Percentiles rank a stretch among this genome's conserved stretches.
Evolutionary conservation across 2,329 filamentous ascomycete species (phyloP).

Genomic region (Beauveria varroae): DNA sequence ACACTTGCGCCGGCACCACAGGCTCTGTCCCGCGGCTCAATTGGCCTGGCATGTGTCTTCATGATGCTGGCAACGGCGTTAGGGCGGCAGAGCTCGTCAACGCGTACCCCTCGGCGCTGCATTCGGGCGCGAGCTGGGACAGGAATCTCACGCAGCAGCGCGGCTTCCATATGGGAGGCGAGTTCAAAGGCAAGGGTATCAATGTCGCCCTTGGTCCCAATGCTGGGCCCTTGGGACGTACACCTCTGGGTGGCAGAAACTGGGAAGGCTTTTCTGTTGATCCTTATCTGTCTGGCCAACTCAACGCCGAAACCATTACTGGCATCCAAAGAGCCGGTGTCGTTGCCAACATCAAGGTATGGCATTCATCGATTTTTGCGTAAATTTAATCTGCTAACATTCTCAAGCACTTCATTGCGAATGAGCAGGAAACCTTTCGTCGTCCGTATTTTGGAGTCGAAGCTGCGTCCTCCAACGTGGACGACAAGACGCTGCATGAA

Average conservation of each 20-base stretch:
- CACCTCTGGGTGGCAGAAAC: conserved; percentile 62
- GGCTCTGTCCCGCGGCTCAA: conserved; percentile 36
- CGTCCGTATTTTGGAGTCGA: conserved; percentile 35
- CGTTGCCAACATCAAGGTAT: conserved; percentile 63
- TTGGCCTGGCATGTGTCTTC: conserved; percentile 41
- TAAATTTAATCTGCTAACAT: neutral
- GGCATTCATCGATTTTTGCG: rapidly evolving
- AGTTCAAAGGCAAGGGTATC: conserved; percentile 52
- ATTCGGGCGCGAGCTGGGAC: conserved; percentile 47
- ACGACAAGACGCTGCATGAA: conserved; percentile 59
- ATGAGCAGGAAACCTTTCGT: conserved; percentile 52
- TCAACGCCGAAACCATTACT: conserved; percentile 63
- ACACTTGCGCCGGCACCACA: conserved; percentile 40
- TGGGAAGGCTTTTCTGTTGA: conserved; percentile 72
- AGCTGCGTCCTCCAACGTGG: conserved; percentile 53
- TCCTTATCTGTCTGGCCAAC: conserved; percentile 61
- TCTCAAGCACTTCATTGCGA: conserved; percentile 46
- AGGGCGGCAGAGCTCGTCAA: conserved; percentile 41
- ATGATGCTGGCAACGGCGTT: conserved; percentile 43
- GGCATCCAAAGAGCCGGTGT: conserved; percentile 74
- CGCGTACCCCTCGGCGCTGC: conserved; percentile 39
- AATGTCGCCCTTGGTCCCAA: conserved; percentile 65
- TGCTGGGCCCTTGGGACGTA: conserved; percentile 63
- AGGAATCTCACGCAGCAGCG: conserved; percentile 42
- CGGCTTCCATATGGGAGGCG: conserved; percentile 45